Evolutionary conservation across 495 filamentous ascomycete species (phyloP), one percentile per base, ranked within the genome.

Genomic region (Penicillium malachiteum): DNA sequence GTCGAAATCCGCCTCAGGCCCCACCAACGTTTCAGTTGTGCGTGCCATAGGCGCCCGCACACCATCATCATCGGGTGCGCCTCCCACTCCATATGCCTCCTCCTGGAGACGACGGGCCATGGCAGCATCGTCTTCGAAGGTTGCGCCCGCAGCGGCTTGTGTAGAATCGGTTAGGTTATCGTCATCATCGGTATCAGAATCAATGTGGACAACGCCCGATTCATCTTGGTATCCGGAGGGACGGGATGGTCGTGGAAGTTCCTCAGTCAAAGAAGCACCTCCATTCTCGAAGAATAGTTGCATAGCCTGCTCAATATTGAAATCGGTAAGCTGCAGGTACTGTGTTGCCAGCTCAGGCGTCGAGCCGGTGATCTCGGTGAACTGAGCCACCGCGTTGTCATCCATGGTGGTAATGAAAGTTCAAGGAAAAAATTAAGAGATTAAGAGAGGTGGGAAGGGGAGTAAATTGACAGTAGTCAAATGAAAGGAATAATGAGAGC

Each of bases 21-120:
- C 92, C 32, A 96, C 87, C 39, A 98, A 81, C 0, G 90, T 97
- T 72, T 97, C 95, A 16, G 89, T 94, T 13, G 87, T 95, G 55
- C 91, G 84, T 38, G 87, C 90, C 73, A 98, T 92, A 30, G 94
- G 94, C 38, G 95, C 94, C 62, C 94, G 81, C 37, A 97, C 87
- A 12, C 77, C 86, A 57, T 55, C 55, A 9, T 68, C 59, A 12
- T 41, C 32, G 7, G 30, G 26, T 40, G 32, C 14, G 34, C 74
- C 63, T 58, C 81, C 73, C 50, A 73, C 81, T 50, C 79, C 73
- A 65, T 97, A 97, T 64, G 96, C 77, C 71, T 98, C 91, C 63
- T 97, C 90, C 63, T 97, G 95, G 42, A 98, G 67, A 40, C 90
- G 83, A 60, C 90, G 83, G 7, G 94, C 94, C 83, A 97, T 90